Percentiles rank a stretch among this genome's conserved stretches.
These are phyloP conservation scores for Hypoxylon sp. DNA, from an alignment of 2,329 filamentous ascomycete species.

Conservation along the genomic window DNA sequence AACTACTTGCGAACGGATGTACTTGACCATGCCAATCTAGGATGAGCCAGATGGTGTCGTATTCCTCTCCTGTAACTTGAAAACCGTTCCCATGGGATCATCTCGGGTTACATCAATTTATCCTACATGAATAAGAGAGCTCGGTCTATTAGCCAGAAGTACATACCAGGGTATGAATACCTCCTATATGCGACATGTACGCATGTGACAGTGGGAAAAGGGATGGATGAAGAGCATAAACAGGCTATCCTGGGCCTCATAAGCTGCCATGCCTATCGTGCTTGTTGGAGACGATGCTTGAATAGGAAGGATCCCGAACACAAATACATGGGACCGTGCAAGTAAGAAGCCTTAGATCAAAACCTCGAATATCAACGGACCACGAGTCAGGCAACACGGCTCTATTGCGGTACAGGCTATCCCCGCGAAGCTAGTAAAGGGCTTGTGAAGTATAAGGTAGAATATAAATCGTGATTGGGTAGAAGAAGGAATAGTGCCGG, in stretches of 20 bases:
- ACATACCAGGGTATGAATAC: constrained; percentile 7
- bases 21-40: background rate
- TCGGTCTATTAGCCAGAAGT: constrained; percentile 7
- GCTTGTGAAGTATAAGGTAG: constrained; percentile 6
- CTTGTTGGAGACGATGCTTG: constrained; percentile 10
- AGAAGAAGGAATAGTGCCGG: constrained; percentile 3
- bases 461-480: constrained; percentile 3
- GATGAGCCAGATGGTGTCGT: background rate
- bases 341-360: background rate
- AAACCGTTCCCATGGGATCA: background rate
- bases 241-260: constrained; percentile 2
- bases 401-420: background rate
- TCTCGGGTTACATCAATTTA: background rate
- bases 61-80: background rate
- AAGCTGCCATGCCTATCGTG: background rate
- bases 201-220: constrained; percentile 4
- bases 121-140: background rate
- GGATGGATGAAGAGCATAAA: background rate
- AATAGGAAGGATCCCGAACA: constrained; percentile 25
- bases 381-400: background rate
- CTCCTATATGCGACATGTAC: background rate
- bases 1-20: background rate
- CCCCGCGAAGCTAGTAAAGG: background rate
- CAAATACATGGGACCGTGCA: background rate
- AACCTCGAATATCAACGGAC: background rate